A percentile compares a stretch with the other conserved stretches of the same genome.
Evolutionary conservation across 2,329 filamentous ascomycete species (phyloP).

Genomic region (Ophiostoma piceae): DNA sequence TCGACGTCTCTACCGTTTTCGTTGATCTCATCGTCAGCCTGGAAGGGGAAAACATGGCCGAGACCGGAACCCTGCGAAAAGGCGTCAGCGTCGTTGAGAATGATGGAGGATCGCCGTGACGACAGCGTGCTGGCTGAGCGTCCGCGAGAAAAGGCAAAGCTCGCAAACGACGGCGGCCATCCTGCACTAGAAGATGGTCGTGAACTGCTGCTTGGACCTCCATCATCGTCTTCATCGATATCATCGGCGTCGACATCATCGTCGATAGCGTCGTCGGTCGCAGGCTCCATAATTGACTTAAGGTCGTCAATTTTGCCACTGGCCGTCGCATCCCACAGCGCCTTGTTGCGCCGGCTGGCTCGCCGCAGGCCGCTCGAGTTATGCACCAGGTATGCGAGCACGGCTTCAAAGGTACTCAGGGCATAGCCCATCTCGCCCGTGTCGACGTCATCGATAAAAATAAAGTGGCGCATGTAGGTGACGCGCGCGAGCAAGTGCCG

Average conservation of each 20-base stretch:
- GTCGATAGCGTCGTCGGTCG: conserved; percentile 45
- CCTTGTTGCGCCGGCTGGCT: conserved; percentile 79
- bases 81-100: conserved; percentile 40
- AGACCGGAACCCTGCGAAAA: conserved; percentile 57
- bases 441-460: conserved; percentile 96
- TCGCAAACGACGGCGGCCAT: conserved; percentile 40
- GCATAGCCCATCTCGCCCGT: conserved; percentile 95
- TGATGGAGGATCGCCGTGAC: conserved; percentile 41
- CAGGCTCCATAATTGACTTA: conserved; percentile 72
- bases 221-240: conserved; percentile 19
- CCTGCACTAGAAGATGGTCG: conserved; percentile 37
- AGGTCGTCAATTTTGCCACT: conserved; percentile 72
- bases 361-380: conserved; percentile 77
- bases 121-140: conserved; percentile 32
- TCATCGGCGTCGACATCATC: conserved; percentile 31
- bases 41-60: conserved; percentile 88
- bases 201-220: conserved; percentile 8
- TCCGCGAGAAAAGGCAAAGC: conserved; percentile 45
- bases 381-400: conserved; percentile 77
- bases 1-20: conserved; percentile 18
- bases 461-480: conserved; percentile 94
- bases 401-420: conserved; percentile 90
- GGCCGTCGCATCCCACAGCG: conserved; percentile 79
- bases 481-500: conserved; percentile 82
- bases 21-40: conserved; percentile 35